Conservation (phyloP, 345 rosid species). For the Pugionium cornutum region DNA sequence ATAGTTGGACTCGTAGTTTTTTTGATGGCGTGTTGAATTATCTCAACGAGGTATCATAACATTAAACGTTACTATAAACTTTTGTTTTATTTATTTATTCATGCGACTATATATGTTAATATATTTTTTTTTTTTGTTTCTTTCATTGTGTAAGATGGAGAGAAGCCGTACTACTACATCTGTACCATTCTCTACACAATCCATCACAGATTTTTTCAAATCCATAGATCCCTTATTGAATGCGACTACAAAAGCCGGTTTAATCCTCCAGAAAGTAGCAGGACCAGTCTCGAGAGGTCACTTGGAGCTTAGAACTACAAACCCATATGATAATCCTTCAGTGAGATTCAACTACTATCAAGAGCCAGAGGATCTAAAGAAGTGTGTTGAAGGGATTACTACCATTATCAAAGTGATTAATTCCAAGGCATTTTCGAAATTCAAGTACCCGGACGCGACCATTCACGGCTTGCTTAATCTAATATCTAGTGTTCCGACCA, state of each 20-base stretch:
- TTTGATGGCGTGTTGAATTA: constrained; percentile 37
- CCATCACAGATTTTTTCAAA: constrained; percentile 42
- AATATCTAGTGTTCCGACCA: constrained; percentile 51
- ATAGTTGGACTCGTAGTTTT: constrained; percentile 45
- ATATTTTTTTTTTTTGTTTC: background rate
- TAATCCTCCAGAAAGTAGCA: constrained; percentile 50
- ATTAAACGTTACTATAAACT: background rate
- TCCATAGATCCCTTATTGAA: constrained; percentile 41
- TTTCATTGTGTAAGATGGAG: constrained; percentile 28
- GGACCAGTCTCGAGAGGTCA: constrained; percentile 68
- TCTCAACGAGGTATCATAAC: constrained; percentile 49
- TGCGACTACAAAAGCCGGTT: constrained; percentile 49
- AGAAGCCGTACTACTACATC: constrained; percentile 29
- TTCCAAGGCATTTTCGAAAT: constrained; percentile 52
- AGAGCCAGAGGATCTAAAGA: constrained; percentile 60
- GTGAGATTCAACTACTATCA: constrained; percentile 75
- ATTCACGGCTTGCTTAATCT: constrained; percentile 44
- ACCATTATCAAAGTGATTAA: constrained; percentile 54
- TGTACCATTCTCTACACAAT: constrained; percentile 26
- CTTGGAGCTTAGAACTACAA: constrained; percentile 52
- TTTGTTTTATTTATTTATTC: background rate
- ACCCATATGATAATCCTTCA: constrained; percentile 58
- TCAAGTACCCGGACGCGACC: constrained; percentile 46
- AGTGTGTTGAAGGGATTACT: constrained; percentile 59
- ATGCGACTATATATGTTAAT: constrained; percentile 5